Base-by-base conservation (phyloP, 495 filamentous ascomycete species). In the Aspergillus cristatus region DNA sequence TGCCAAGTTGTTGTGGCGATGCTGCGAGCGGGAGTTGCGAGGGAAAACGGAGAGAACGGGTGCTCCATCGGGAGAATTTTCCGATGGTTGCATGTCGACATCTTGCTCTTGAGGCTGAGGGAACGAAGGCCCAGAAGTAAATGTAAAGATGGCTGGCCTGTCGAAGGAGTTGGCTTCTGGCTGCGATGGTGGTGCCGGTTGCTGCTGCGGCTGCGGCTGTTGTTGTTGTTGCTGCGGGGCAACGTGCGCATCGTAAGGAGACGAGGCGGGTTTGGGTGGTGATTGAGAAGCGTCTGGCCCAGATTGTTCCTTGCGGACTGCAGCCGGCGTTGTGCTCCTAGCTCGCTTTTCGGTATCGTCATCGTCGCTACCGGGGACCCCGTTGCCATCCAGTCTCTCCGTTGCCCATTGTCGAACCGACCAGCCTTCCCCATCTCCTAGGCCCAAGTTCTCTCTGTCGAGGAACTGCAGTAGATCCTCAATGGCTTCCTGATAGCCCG, bases 401-500 rank as follows among this genome's bases (percentile, higher is more conserved):
- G 79, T 83, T 15, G 79, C 85, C 89, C 89, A 96, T 58, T 79
- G 79, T 43, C 88, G 70, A 17, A 96, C 74, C 44, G 64, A 71
- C 78, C 79, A 86, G 3, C 82, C 86, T 53, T 91, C 87, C 24
- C 86, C 84, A 53, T 88, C 82, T 18, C 68, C 71, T 13, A 87
- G 48, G 11, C 84, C 85, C 26, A 93, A 70, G 44, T 83, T 75
- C 53, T 86, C 78, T 47, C 74, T 78, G 48, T 96, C 86, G 18
- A 97, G 68, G 47, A 95, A 94, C 11, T 71, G 57, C 2, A 96
- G 58, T 3, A 99, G 61, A 42, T 97, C 91, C 37, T 96, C 88
- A 32, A 99, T 69, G 17, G 88, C 93, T 42, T 97, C 88, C 52
- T 95, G 88, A 49, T 96, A 97, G 4, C 93, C 93, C 28, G 83